phyloP scores from a whole-genome alignment of 108 stramenopile genomes.

The Nitzschia putrida region DNA sequence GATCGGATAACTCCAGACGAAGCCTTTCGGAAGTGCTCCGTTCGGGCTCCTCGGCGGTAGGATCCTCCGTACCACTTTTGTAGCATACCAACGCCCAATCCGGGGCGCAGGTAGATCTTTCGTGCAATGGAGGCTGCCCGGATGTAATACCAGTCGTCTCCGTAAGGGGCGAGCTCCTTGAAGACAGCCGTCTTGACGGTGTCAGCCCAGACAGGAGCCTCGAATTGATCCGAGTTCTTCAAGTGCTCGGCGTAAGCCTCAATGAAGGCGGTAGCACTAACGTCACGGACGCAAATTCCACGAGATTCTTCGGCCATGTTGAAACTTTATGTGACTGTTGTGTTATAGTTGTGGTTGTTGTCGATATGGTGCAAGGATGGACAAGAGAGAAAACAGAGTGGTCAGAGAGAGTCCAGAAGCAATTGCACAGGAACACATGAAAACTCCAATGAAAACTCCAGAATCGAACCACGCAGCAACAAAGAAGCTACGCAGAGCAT shows the following conservation, averaged over 20 bases:
- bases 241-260: slow-evolving; percentile 96
- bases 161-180: slow-evolving; percentile 99
- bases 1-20: slow-evolving; percentile 93
- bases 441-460: too few species aligned
- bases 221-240: slow-evolving; percentile 98
- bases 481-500: too few species aligned
- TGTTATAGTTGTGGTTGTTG: not conserved
- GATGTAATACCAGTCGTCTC: slow-evolving; percentile 99
- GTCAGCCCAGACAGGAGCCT: slow-evolving; percentile 97
- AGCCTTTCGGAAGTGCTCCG: slow-evolving; percentile 95
- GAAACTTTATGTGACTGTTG: too few species aligned
- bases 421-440: too few species aligned
- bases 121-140: slow-evolving; percentile 98
- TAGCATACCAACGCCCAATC: slow-evolving; percentile 94
- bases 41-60: slow-evolving; percentile 86
- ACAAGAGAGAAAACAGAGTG: too few species aligned
- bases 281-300: slow-evolving; percentile 94
- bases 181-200: slow-evolving; percentile 96
- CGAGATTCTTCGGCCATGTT: slow-evolving; percentile 79
- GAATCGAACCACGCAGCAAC: too few species aligned
- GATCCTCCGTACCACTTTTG: slow-evolving; percentile 96
- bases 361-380: too few species aligned
- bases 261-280: slow-evolving; percentile 86
- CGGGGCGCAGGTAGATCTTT: slow-evolving; percentile 97
- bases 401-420: too few species aligned